Conservation (phyloP, 768 basidiomycete genomes). For the Russula earlei region DNA sequence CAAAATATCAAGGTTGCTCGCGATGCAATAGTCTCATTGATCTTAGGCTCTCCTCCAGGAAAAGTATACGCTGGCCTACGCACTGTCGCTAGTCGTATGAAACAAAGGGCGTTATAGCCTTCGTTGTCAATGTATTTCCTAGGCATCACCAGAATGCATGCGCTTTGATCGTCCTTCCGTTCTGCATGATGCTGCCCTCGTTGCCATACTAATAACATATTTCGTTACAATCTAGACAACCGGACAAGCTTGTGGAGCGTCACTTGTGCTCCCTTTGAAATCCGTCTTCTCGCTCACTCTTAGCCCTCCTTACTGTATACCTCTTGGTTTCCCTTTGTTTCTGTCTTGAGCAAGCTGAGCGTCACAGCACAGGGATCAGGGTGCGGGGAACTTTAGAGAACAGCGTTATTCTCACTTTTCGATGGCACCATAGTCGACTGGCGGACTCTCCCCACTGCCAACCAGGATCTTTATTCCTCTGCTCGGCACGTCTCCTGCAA, state of each 20-base stretch:
- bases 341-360: conserved; percentile 39
- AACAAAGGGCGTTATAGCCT: conserved; percentile 70
- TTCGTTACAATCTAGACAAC: neutral
- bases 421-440: conserved; percentile 44
- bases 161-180: neutral
- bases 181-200: no score
- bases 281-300: conserved; percentile 8
- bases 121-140: conserved; percentile 3
- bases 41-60: conserved; percentile 91
- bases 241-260: neutral
- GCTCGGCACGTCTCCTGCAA: conserved; percentile 59
- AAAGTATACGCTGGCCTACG: conserved; percentile 87
- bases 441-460: conserved; percentile 54
- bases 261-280: neutral
- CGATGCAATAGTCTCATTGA: conserved; percentile 91
- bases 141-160: neutral
- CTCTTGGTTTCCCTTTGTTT: conserved; percentile 24
- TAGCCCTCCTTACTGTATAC: neutral
- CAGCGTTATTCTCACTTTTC: conserved; percentile 39
- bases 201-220: no score
- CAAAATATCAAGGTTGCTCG: conserved; percentile 97
- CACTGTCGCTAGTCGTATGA: conserved; percentile 88
- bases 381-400: neutral
- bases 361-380: neutral
- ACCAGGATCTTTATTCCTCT: conserved; percentile 54